Base-by-base conservation (phyloP, 768 basidiomycete genomes). In the Collybiopsis luxurians region DNA sequence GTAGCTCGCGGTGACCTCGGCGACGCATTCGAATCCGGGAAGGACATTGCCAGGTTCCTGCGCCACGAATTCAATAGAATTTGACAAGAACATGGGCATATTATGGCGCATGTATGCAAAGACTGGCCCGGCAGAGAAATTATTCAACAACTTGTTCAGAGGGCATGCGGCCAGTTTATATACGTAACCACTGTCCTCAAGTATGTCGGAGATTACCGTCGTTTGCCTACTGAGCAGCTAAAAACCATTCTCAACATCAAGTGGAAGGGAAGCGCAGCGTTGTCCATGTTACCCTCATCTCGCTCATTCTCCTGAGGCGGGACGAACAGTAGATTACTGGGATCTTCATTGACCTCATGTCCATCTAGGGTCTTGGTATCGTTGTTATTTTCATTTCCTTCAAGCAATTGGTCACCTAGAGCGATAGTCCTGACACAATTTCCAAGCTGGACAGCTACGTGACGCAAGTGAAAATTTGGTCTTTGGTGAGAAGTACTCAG, bases 181-280 rank as follows among this genome's bases (percentile, higher is more conserved):
- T 47, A 47, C n/a, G 46, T 21, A 47, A 10, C 46, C 10, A 47
- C 46, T 5, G 46, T 47, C 4, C 11, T 47, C 46, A 47, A 26
- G 4, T 47, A 47, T 47, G 13, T 47, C 11, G 46, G 24, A 4
- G 24, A 47, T 6, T 9, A 23, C 40, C 4, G 19, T 21, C 4
- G n/a, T 47, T 4, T 47, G 5, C 46, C 46, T 26, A 21, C n/a
- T 12, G 28, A 47, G 7, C 46, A n/a, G 9, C 46, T 47, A 4
- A 23, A 21, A n/a, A 26, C 24, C 6, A n/a, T 47, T 47, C 5
- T 23, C n/a, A 26, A 26, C 7, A 23, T 47, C 13, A 4, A n/a
- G n/a, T n/a, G 81, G 68, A 98, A 83, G 1, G 95, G 95, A 65
- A 97, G 75, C 62, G 92, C 81, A 1, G 86, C 85, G 61, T 81